These are phyloP conservation scores for Coleophoma eucalyptorum DNA, from an alignment of 2,329 filamentous ascomycete species.

Conservation along the genomic window DNA sequence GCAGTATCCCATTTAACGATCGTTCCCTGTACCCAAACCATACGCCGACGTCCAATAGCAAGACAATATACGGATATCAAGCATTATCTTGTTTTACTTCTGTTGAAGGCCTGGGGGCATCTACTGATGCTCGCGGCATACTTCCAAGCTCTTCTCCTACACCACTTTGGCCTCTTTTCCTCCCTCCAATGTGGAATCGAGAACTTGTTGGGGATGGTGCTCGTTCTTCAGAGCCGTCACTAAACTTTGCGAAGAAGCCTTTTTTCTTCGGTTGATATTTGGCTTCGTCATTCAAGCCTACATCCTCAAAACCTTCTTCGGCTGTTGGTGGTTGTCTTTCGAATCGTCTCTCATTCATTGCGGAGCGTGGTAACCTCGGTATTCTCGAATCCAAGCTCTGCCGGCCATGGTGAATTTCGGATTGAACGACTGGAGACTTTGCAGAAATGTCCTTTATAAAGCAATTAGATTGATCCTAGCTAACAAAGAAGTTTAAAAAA, in stretches of 20 bases:
- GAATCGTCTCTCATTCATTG: slow-evolving; percentile 53
- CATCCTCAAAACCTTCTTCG: slow-evolving; percentile 85
- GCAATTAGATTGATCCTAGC: slow-evolving; percentile 2
- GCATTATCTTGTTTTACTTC: slow-evolving; percentile 9
- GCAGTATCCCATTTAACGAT: background rate
- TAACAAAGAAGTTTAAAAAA: slow-evolving; percentile 3
- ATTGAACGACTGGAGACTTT: slow-evolving; percentile 68
- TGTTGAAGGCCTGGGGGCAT: slow-evolving; percentile 7
- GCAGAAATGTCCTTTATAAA: slow-evolving; percentile 80
- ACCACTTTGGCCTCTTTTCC: slow-evolving; percentile 69
- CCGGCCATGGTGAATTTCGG: slow-evolving; percentile 53
- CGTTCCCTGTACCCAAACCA: no score
- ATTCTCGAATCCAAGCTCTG: slow-evolving; percentile 77
- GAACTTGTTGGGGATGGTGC: slow-evolving; percentile 41
- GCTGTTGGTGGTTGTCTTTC: slow-evolving; percentile 60
- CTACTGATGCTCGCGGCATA: slow-evolving; percentile 37
- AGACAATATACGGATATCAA: background rate
- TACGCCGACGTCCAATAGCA: background rate
- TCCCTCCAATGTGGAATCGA: slow-evolving; percentile 64
- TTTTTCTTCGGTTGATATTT: slow-evolving; percentile 56
- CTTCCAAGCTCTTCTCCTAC: slow-evolving; percentile 68
- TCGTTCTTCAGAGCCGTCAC: slow-evolving; percentile 40
- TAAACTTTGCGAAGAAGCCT: slow-evolving; percentile 78
- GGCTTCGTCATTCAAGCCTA: slow-evolving; percentile 75
- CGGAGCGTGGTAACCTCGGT: slow-evolving; percentile 58